A percentile compares a stretch with the other conserved stretches of the same genome.
These are phyloP conservation scores for Ceratobasidium sp. DNA, from an alignment of 1,284 basidiomycete genomes.

Conservation along the genomic window DNA sequence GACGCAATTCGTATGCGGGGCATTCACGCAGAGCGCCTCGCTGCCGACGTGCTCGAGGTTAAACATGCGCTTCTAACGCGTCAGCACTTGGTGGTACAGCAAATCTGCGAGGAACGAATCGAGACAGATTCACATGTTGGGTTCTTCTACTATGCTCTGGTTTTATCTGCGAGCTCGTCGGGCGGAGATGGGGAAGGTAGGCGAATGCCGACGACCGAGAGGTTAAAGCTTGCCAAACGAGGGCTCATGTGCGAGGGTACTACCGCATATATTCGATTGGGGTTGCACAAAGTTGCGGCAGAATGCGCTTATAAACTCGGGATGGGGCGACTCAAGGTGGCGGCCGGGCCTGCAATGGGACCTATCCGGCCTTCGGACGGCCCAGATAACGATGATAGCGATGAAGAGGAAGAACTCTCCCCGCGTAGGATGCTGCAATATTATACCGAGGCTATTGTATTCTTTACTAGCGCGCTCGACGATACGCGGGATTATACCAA, in stretches of 20 bases:
- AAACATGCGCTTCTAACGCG: conserved; percentile 16
- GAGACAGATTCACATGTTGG: conserved; percentile 11
- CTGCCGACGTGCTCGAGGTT: conserved; percentile 18
- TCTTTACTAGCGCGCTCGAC: conserved; percentile 12
- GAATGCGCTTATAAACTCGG: conserved; percentile 30
- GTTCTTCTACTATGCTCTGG: conserved; percentile 27
- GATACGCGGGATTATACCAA: conserved; percentile 3
- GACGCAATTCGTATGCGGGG: conserved; percentile 19
- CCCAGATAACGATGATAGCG: background rate
- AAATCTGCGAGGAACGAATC: conserved; percentile 24
- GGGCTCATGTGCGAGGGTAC: conserved; percentile 14
- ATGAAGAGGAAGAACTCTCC: conserved; percentile 17
- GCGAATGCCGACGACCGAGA: conserved; percentile 25
- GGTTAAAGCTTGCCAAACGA: conserved; percentile 30
- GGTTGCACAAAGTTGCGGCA: conserved; percentile 30
- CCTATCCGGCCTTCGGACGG: background rate
- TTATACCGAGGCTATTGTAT: conserved; percentile 28
- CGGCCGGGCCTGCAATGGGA: conserved; percentile 23
- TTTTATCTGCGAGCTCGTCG: conserved; percentile 6
- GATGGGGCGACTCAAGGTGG: conserved; percentile 5
- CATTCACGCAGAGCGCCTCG: conserved; percentile 8
- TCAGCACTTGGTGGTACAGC: conserved; percentile 5
- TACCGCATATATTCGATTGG: conserved; percentile 13
- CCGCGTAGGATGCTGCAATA: conserved; percentile 1
- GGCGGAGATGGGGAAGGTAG: background rate